These are phyloP conservation scores for Solanum arcanum DNA, from an alignment of 257 asterid genomes.

Conservation along the genomic window DNA sequence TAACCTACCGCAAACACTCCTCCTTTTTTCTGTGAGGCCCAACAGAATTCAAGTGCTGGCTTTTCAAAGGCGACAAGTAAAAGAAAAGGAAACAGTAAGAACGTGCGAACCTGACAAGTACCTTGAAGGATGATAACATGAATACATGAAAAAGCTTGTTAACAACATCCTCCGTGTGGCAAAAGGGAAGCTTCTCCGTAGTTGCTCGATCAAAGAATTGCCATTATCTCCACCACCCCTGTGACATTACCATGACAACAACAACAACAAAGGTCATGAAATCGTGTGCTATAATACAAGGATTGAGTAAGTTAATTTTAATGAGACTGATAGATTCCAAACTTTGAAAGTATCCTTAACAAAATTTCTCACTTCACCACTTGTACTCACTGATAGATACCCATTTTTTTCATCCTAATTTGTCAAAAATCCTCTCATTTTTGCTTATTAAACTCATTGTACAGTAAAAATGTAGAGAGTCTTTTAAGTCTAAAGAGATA, in stretches of 20 bases:
- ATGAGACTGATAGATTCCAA: background rate
- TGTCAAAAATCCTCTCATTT: background rate
- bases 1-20: background rate
- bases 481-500: background rate
- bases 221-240: conserved; percentile 26
- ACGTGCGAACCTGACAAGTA: conserved; percentile 65
- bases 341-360: background rate
- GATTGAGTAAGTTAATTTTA: background rate
- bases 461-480: background rate
- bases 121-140: conserved; percentile 64
- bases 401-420: no score
- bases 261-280: background rate
- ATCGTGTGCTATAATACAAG: background rate
- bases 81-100: background rate
- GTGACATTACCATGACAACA: background rate
- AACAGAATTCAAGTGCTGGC: background rate
- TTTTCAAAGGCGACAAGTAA: background rate
- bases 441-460: background rate
- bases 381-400: no score
- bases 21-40: background rate
- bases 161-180: conserved; percentile 58
- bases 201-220: conserved; percentile 7
- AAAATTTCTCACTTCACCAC: no score
- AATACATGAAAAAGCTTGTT: conserved; percentile 32
- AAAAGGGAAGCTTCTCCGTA: conserved; percentile 15